Percentiles rank a stretch among this genome's conserved stretches.
These are phyloP conservation scores for Fusarium nygamai DNA, from an alignment of 2,329 filamentous ascomycete species.

Conservation along the genomic window DNA sequence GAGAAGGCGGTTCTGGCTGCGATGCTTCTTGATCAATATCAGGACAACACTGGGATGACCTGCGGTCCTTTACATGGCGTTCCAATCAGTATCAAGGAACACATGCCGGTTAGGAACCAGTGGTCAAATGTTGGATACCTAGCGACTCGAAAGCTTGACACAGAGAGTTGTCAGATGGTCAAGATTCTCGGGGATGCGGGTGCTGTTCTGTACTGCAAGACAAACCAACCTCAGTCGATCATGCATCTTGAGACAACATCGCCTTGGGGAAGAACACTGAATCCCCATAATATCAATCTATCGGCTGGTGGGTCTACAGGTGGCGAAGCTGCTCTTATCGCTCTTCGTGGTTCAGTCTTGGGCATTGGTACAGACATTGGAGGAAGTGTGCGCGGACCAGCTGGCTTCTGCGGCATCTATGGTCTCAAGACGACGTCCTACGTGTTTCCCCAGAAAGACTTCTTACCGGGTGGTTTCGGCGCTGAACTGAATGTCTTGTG, in stretches of 20 bases:
- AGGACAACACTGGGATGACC: conserved; percentile 47
- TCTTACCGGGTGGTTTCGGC: conserved; percentile 32
- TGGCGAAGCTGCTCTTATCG: conserved; percentile 57
- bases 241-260: conserved; percentile 67
- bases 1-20: conserved; percentile 57
- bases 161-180: conserved; percentile 64
- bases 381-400: conserved; percentile 47
- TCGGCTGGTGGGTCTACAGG: conserved; percentile 72
- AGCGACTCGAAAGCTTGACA: conserved; percentile 56
- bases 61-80: conserved; percentile 39
- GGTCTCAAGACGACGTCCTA: conserved; percentile 37
- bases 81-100: conserved; percentile 53
- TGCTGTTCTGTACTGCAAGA: conserved; percentile 58
- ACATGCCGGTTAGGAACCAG: conserved; percentile 64
- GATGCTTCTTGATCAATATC: conserved; percentile 53
- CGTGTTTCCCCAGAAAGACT: conserved; percentile 42
- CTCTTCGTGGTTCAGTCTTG: conserved; percentile 50
- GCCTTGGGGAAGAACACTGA: conserved; percentile 67
- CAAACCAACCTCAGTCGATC: conserved; percentile 70
- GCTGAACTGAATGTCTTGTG: conserved; percentile 49
- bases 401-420: conserved; percentile 45
- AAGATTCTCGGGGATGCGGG: conserved; percentile 66
- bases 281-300: conserved; percentile 67
- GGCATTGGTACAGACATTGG: conserved; percentile 54
- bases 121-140: conserved; percentile 63